Conservation (phyloP, 208 protist genomes). For the Zelonia costaricensis region DNA sequence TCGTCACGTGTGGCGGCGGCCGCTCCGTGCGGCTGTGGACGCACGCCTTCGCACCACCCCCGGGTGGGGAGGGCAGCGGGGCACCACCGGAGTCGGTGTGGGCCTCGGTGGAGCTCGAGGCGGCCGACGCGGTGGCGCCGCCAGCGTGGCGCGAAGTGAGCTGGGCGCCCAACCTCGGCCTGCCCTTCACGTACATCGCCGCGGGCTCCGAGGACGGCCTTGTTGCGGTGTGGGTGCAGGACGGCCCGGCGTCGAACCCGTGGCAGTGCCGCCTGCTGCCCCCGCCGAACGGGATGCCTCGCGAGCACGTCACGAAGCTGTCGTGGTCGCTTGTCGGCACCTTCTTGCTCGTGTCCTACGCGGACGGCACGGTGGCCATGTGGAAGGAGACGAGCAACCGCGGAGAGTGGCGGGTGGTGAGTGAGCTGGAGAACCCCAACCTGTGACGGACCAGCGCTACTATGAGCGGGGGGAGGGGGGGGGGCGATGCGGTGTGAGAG, state of each 20-base stretch:
- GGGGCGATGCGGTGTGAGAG: no score
- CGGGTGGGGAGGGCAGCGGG: constrained; percentile 8
- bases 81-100: constrained; percentile 39
- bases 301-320: constrained; percentile 65
- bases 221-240: constrained; percentile 81
- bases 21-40: constrained; percentile 64
- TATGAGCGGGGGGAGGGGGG: no score
- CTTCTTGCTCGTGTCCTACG: constrained; percentile 79
- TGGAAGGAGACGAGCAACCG: constrained; percentile 63
- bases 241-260: constrained; percentile 42
- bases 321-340: constrained; percentile 86
- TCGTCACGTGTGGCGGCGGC: constrained; percentile 78
- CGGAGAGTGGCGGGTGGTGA: constrained; percentile 65
- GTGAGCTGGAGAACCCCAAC: constrained; percentile 42
- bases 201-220: constrained; percentile 74
- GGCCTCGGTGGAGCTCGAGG: constrained; percentile 45
- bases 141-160: constrained; percentile 68
- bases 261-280: constrained; percentile 48
- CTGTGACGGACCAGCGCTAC: constrained; percentile 11
- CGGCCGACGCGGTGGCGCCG: constrained; percentile 10
- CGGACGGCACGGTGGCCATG: constrained; percentile 71
- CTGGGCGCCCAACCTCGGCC: constrained; percentile 79
- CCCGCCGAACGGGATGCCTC: constrained; percentile 21
- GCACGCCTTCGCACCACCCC: constrained; percentile 30
- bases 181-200: constrained; percentile 85